Base-by-base conservation (phyloP, 2,329 filamentous ascomycete genomes). In the Tolypocladium guangdongense region DNA sequence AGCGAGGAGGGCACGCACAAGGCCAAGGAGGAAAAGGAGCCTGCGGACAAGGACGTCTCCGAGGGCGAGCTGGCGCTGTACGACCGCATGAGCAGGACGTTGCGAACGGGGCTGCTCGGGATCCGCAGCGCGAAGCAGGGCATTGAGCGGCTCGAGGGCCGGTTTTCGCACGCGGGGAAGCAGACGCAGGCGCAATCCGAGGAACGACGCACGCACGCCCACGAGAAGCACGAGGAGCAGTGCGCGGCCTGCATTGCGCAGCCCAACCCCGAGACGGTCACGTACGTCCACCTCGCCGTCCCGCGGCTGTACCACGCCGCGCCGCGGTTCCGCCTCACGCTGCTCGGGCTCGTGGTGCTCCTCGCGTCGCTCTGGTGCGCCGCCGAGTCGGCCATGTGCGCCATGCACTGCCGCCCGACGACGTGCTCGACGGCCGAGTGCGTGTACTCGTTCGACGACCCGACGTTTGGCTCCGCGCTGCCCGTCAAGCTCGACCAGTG, bases 401-500 rank as follows among this genome's bases (percentile, higher is more conserved):
- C 63, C 39, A 57, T 68, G 7, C 84, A 77, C 66, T 83, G 79
- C 61, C 75, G 76, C 18, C 78, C 80, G 2, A 62, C 68, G n/a
- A 71, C 71, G 35, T 83, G 81, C 58, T 71, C 71, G 14, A 63
- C 49, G 51, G 64, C 55, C 48, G 71, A 73, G 2, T 83, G 80
- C 62, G 70, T 74, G 37, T 84, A 78, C 78, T 77, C 75, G 32
- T 72, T 74, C 12, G 73, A 78, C 47, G 81, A 84, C 62, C 82
- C 82, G 0, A 74, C 75, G 30, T 84, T 81, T 64, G 81, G 81
- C n/a, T 72, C 71, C 39, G 78, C 80, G 1, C 71, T 84, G 47
- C 81, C 82, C 3, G 75, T 82, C 54, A 84, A 84, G 68, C 61
- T 84, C 14, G 81, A 85, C 62, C 74, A 84, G 59, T 84, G 81